Evolutionary conservation across 148 eudicot genomes (phyloP).

Genomic region (Arbutus unedo): DNA sequence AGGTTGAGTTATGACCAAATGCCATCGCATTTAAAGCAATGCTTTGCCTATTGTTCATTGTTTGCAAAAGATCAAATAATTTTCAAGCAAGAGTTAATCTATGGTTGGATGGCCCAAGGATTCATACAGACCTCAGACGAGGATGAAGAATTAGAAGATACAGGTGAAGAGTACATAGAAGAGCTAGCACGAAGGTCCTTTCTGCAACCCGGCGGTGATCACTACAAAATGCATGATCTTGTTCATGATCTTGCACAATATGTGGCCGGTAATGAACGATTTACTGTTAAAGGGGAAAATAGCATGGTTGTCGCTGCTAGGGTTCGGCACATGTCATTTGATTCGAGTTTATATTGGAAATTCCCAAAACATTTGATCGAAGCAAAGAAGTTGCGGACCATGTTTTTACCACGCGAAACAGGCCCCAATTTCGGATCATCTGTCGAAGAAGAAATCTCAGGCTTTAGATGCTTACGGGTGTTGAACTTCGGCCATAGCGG

Average conservation of each 20-base stretch:
- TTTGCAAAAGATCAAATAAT: neutral
- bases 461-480: neutral
- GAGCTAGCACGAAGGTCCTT: neutral
- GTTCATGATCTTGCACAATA: neutral
- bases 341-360: neutral
- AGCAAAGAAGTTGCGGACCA: conserved; percentile 6
- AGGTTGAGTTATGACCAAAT: neutral
- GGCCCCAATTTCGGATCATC: neutral
- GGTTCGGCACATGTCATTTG: neutral
- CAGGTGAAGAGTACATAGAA: neutral
- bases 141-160: neutral
- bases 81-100: neutral
- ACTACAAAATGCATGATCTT: conserved; percentile 3
- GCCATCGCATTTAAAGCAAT: neutral
- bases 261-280: neutral
- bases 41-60: neutral
- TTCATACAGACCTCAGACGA: neutral
- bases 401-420: neutral
- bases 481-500: neutral
- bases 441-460: neutral
- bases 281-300: neutral
- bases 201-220: neutral
- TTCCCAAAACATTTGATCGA: neutral
- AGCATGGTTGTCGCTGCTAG: neutral
- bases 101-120: neutral